These are phyloP conservation scores for Paramecium octaurelia DNA, from an alignment of 73 alveolate species.

Conservation along the genomic window DNA sequence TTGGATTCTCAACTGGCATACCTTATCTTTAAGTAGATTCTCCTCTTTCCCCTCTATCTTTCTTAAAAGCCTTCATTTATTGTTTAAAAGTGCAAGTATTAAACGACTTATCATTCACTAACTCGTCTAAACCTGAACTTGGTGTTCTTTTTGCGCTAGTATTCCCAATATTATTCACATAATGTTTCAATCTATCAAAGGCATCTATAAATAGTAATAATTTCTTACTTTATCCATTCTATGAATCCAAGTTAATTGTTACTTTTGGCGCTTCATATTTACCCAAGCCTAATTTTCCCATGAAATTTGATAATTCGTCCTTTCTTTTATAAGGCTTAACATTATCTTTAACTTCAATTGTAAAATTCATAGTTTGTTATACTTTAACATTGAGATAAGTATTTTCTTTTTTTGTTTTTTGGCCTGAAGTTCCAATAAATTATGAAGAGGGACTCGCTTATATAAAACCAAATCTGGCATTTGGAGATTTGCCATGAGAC, in stretches of 20 bases:
- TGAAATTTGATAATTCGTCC: background rate
- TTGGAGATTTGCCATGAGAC: background rate
- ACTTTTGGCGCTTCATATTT: slow-evolving; percentile 42
- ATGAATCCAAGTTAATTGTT: slow-evolving; percentile 1
- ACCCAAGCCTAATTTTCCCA: slow-evolving; percentile 48
- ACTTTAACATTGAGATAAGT: background rate
- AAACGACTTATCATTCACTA: background rate
- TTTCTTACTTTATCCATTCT: background rate
- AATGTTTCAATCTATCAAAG: slow-evolving; percentile 22
- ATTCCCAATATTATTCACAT: slow-evolving; percentile 7
- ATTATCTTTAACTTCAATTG: background rate
- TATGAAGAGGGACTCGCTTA: background rate
- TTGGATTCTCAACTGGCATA: background rate
- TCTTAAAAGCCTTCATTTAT: slow-evolving; percentile 2
- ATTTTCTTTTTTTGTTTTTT: background rate
- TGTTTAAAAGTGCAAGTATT: background rate
- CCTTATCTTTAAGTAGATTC: background rate
- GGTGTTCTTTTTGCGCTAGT: background rate
- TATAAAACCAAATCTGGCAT: background rate
- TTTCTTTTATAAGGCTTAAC: background rate
- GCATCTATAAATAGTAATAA: background rate
- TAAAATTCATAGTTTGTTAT: background rate
- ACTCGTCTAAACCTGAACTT: background rate
- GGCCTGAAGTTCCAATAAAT: background rate
- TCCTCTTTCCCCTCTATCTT: background rate